phyloP scores from a whole-genome alignment of 176 grass and related monocot species.

The Oryza punctata region DNA sequence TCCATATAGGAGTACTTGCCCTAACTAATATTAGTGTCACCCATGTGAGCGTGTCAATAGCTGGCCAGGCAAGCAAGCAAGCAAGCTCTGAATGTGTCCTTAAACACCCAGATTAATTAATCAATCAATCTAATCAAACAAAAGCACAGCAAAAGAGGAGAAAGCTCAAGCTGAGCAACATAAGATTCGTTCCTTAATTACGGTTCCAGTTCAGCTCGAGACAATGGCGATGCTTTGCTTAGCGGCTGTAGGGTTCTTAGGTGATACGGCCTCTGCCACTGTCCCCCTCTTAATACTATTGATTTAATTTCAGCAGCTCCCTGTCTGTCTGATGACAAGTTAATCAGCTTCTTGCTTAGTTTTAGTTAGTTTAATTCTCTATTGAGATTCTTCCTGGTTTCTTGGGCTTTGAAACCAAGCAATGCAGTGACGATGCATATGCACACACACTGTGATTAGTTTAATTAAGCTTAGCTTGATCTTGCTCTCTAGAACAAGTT shows the following conservation, averaged over 20 bases:
- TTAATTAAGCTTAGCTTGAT: background rate
- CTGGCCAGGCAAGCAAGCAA: slow-evolving; percentile 1
- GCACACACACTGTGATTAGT: background rate
- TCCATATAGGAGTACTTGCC: background rate
- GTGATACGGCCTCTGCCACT: slow-evolving; percentile 14
- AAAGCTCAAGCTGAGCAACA: background rate
- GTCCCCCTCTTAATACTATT: background rate
- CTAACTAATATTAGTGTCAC: background rate
- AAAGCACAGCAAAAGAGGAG: background rate
- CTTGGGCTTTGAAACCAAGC: slow-evolving; percentile 16
- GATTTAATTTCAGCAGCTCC: background rate
- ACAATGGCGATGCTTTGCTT: slow-evolving; percentile 14
- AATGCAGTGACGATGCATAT: background rate
- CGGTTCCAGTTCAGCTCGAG: background rate
- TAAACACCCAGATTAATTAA: background rate
- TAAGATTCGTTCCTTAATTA: background rate
- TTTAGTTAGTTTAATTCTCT: background rate
- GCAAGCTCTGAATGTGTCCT: background rate
- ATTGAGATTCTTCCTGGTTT: slow-evolving; percentile 19
- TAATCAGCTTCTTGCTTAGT: background rate
- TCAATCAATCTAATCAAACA: background rate
- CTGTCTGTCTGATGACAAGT: background rate
- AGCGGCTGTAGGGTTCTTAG: slow-evolving; percentile 30
- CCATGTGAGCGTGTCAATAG: slow-evolving; percentile 28
- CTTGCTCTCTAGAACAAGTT: background rate